Base-by-base conservation (phyloP, 129 eudicot species). In the Oenanthe sinensis region DNA sequence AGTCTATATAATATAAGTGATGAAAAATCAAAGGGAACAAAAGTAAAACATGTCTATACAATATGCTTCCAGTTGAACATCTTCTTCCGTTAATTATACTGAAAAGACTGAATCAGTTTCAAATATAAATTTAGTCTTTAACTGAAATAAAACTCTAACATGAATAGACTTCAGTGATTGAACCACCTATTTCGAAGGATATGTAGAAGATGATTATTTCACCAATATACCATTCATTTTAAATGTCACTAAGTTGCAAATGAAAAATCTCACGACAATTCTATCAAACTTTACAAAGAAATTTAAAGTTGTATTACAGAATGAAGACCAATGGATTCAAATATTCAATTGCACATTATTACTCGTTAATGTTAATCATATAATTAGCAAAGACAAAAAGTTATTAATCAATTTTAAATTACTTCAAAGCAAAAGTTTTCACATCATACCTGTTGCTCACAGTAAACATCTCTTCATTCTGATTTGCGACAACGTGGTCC, bases 391-490 rank as follows among this genome's bases (percentile, higher is more conserved):
- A 62, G 17, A 26, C 1, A 26, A 28, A 10, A 62, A 26, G 70
- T 62, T 24, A 24, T 62, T 0, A 62, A 62, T 26, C 40, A 26
- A 26, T 8, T 28, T 28, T 63, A n/a, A 63, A 26, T 26, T 26
- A 63, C 71, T 26, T 28, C 12, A 15, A 12, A 33, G 2, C 20
- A n/a, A 11, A 5, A 2, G 8, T 13, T 65, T n/a, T 65, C 71
- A 28, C 42, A 65, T 12, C 42, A 28, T 77, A 95, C 98, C 98
- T 95, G 96, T 95, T 95, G 92, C 98, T 95, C 45, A 95, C 99
- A 44, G 97, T 95, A 82, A 95, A 95, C 99, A 95, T 90, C 86
- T 95, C 99, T 43, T 86, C 91, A 14, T 91, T 76, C 76, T 95
- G 99, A 85, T 95, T 87, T 72, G 85, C 83, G 82, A 88, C 86